phyloP scores from a whole-genome alignment of 2,329 filamentous ascomycete genomes.

The Curvularia verruculosa region DNA sequence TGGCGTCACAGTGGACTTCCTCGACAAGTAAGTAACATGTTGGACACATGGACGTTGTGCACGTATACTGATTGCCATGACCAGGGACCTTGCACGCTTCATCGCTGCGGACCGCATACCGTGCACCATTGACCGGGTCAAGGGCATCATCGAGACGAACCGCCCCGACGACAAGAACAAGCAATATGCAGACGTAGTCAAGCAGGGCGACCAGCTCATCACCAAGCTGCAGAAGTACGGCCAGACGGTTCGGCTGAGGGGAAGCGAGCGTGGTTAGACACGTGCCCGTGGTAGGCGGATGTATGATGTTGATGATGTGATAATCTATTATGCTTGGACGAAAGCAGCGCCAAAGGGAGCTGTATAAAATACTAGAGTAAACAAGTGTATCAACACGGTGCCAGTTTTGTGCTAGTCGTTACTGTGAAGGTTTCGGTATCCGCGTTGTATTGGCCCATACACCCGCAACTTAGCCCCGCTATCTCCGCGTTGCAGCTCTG shows the following conservation, averaged over 20 bases:
- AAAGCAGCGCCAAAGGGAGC: slow-evolving; percentile 19
- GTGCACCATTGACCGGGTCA: slow-evolving; percentile 96
- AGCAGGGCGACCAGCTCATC: slow-evolving; percentile 96
- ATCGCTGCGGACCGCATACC: slow-evolving; percentile 93
- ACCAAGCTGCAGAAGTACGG: slow-evolving; percentile 99
- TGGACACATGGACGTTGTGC: not conserved
- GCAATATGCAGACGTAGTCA: slow-evolving; percentile 97
- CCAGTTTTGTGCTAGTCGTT: slow-evolving; percentile 1
- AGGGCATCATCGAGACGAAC: slow-evolving; percentile 97
- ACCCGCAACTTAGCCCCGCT: slow-evolving; percentile 17
- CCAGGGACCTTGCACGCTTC: slow-evolving; percentile 91
- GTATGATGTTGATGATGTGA: slow-evolving; percentile 27
- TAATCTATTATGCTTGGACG: slow-evolving; percentile 31
- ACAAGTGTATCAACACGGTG: not conserved
- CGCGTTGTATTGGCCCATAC: slow-evolving; percentile 18
- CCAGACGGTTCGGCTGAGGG: slow-evolving; percentile 89
- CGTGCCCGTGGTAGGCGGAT: not conserved
- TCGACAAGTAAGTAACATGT: slow-evolving; percentile 75
- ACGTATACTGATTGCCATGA: slow-evolving; percentile 18
- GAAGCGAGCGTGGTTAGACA: slow-evolving; percentile 82
- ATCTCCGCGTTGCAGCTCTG: slow-evolving; percentile 14
- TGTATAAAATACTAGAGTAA: slow-evolving; percentile 21
- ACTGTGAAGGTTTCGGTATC: slow-evolving; percentile 1
- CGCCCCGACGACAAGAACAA: slow-evolving; percentile 99
- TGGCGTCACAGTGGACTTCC: slow-evolving; percentile 93